Percentiles rank a stretch among this genome's conserved stretches.
phyloP scores from a whole-genome alignment of 495 filamentous ascomycete species.

The Aeminium ludgeri region DNA sequence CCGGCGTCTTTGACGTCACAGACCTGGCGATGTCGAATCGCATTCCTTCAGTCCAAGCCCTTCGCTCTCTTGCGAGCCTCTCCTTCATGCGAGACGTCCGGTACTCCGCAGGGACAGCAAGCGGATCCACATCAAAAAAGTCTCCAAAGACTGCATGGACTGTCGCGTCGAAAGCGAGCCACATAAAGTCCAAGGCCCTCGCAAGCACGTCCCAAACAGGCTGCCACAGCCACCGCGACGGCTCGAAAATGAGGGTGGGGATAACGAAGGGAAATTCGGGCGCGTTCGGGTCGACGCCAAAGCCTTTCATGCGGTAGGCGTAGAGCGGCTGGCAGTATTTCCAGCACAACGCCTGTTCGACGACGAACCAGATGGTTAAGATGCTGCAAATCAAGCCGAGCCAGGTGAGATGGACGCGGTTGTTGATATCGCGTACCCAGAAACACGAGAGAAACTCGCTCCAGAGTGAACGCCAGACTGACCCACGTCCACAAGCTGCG shows the following conservation, averaged over 20 bases:
- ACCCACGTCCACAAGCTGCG: conserved; percentile 7
- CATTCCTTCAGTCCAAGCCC: not conserved
- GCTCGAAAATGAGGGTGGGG: conserved; percentile 11
- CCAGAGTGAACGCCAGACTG: conserved; percentile 6
- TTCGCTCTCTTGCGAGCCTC: not conserved
- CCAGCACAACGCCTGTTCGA: conserved; percentile 11
- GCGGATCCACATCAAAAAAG: not conserved
- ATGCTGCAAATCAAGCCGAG: conserved; percentile 5
- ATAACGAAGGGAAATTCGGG: conserved; percentile 16
- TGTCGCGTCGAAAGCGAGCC: not conserved
- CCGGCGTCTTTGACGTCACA: not conserved
- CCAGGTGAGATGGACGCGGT: conserved; percentile 4
- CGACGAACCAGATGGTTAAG: conserved; percentile 2
- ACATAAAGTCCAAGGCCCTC: not conserved
- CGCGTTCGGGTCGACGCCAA: conserved; percentile 10
- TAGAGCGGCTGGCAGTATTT: conserved; percentile 14
- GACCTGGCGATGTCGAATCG: not conserved
- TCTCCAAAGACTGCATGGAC: not conserved
- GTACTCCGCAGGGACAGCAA: not conserved
- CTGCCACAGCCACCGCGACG: conserved; percentile 6
- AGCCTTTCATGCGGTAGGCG: conserved; percentile 6
- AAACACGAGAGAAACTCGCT: conserved; percentile 8
- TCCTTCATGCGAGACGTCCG: not conserved
- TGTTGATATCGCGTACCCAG: conserved; percentile 6
- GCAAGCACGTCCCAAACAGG: conserved; percentile 1